phyloP scores from a whole-genome alignment of 2,329 filamentous ascomycete species.

The Hymenoscyphus salicellus region DNA sequence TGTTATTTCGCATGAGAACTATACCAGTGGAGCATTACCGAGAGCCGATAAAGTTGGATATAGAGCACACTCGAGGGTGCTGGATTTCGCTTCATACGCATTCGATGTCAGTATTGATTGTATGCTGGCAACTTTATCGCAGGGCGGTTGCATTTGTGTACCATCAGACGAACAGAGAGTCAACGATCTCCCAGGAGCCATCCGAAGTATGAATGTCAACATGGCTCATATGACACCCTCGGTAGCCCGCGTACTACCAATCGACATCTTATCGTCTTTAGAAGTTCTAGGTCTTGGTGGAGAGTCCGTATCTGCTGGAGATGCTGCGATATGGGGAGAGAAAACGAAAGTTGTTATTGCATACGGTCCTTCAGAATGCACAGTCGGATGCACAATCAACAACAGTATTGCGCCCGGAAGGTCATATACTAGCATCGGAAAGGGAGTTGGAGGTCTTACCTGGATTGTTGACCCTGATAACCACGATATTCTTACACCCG shows the following conservation, averaged over 20 bases:
- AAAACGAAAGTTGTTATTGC: conserved; percentile 39
- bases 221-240: conserved; percentile 28
- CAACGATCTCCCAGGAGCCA: conserved; percentile 37
- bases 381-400: conserved; percentile 17
- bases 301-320: conserved; percentile 37
- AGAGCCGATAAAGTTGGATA: conserved; percentile 7
- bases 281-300: conserved; percentile 26
- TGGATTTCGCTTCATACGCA: conserved; percentile 14
- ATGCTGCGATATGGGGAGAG: conserved; percentile 39
- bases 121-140: conserved; percentile 25
- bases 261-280: conserved; percentile 22
- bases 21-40: conserved; percentile 2
- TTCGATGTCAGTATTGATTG: conserved; percentile 39
- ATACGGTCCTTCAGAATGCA: conserved; percentile 39
- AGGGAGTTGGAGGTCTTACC: conserved; percentile 15
- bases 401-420: neutral
- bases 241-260: conserved; percentile 24
- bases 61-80: conserved; percentile 8
- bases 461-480: conserved; percentile 38
- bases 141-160: conserved; percentile 40
- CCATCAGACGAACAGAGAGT: conserved; percentile 39
- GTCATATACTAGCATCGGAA: conserved; percentile 17
- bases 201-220: conserved; percentile 23
- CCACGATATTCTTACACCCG: conserved; percentile 15
- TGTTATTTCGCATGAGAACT: conserved; percentile 12